These are phyloP conservation scores for Pelargonium cotyledonis DNA, from an alignment of 441 rosid genomes.

Conservation along the genomic window DNA sequence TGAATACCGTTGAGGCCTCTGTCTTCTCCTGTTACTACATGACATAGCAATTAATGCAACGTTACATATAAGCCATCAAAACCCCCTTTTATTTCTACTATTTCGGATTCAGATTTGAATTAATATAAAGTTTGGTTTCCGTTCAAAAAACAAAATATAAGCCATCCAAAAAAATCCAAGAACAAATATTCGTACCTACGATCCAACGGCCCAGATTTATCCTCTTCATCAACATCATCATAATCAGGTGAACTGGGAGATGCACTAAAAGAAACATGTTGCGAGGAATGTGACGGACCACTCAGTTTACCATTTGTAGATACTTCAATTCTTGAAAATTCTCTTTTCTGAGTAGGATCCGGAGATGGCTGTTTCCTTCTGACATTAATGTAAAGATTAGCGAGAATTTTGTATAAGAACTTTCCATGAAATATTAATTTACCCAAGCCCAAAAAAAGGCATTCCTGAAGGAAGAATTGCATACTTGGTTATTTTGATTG, in stretches of 20 bases:
- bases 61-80: conserved; percentile 9
- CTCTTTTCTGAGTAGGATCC: conserved; percentile 64
- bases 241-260: conserved; percentile 59
- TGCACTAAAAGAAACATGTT: conserved; percentile 42
- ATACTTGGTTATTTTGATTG: conserved; percentile 94
- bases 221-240: conserved; percentile 55
- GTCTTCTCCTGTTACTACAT: conserved; percentile 69
- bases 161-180: not conserved
- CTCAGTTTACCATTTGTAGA: conserved; percentile 62
- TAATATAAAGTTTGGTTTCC: no score
- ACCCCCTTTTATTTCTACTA: no score
- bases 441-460: conserved; percentile 4
- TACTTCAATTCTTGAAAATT: conserved; percentile 54
- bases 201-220: conserved; percentile 51
- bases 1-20: conserved; percentile 84
- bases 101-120: no score
- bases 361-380: conserved; percentile 88
- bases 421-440: not conserved
- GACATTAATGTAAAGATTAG: conserved; percentile 20
- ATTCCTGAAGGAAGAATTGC: conserved; percentile 16
- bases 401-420: not conserved
- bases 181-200: conserved; percentile 47
- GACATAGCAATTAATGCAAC: conserved; percentile 18
- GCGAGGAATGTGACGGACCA: conserved; percentile 42
- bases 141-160: no score